These are phyloP conservation scores for Termitomyces sp. DNA, from an alignment of 768 basidiomycete species.

Conservation along the genomic window DNA sequence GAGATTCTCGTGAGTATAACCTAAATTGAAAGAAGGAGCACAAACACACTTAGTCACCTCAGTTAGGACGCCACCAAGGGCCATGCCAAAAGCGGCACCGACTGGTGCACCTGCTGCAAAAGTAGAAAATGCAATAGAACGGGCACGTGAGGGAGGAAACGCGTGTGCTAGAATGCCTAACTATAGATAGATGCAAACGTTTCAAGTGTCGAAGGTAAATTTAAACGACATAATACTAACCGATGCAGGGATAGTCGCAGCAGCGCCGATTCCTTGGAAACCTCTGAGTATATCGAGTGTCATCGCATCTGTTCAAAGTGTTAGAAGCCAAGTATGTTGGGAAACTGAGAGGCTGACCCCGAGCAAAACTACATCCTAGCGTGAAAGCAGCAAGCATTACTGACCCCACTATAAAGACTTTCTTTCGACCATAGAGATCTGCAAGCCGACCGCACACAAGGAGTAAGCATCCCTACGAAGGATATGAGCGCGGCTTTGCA, in stretches of 20 bases:
- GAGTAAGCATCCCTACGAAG: slow-evolving; percentile 63
- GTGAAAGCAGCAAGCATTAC: slow-evolving; percentile 47
- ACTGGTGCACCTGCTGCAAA: slow-evolving; percentile 84
- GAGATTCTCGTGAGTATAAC: not conserved
- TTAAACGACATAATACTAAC: slow-evolving; percentile 31
- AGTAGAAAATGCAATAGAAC: slow-evolving; percentile 75
- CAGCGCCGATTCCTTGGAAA: slow-evolving; percentile 74
- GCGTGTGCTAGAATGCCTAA: slow-evolving; percentile 78
- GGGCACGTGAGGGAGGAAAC: slow-evolving; percentile 60
- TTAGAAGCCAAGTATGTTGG: not conserved
- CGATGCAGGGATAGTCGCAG: slow-evolving; percentile 69
- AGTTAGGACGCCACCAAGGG: slow-evolving; percentile 68
- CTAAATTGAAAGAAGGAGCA: not conserved
- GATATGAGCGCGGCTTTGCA: not conserved
- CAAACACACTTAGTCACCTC: slow-evolving; percentile 37
- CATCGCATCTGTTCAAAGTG: slow-evolving; percentile 38
- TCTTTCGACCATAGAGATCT: slow-evolving; percentile 74
- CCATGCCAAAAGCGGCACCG: slow-evolving; percentile 65
- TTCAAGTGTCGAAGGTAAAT: not conserved
- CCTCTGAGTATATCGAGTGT: slow-evolving; percentile 69
- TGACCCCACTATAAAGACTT: slow-evolving; percentile 58
- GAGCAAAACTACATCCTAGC: slow-evolving; percentile 59
- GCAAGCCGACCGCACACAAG: slow-evolving; percentile 75
- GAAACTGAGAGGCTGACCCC: slow-evolving; percentile 25
- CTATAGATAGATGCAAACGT: slow-evolving; percentile 24